These are phyloP conservation scores for Solanum medicagineum DNA, from an alignment of 257 asterid genomes.

Conservation along the genomic window DNA sequence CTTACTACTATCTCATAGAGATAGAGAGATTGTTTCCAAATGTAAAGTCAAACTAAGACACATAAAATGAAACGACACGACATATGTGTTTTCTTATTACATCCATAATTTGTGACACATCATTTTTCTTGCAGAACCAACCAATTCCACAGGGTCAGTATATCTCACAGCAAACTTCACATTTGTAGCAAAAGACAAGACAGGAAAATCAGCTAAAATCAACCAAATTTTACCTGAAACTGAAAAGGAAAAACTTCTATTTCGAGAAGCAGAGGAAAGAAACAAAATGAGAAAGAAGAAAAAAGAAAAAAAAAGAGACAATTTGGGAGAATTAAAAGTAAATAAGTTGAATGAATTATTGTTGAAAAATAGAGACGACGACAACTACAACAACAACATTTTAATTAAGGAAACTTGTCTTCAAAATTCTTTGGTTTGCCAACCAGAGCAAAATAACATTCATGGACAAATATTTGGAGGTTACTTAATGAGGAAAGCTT, in stretches of 20 bases:
- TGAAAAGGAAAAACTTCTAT: slow-evolving; percentile 47
- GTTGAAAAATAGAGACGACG: slow-evolving; percentile 59
- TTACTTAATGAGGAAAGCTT: slow-evolving; percentile 81
- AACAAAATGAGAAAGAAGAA: slow-evolving; percentile 53
- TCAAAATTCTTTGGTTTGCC: slow-evolving; percentile 77
- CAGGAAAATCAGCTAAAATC: slow-evolving; percentile 66
- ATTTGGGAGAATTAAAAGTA: slow-evolving; percentile 20
- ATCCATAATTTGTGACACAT: background rate
- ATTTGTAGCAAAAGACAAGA: slow-evolving; percentile 75
- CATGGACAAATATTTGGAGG: slow-evolving; percentile 96
- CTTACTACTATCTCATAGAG: no score
- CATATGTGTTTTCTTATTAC: no score
- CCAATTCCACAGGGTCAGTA: slow-evolving; percentile 22
- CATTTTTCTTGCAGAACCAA: slow-evolving; percentile 20
- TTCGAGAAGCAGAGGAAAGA: slow-evolving; percentile 71
- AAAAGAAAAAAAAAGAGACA: slow-evolving; percentile 37
- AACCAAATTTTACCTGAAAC: slow-evolving; percentile 68
- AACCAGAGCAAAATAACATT: slow-evolving; percentile 83
- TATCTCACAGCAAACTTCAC: slow-evolving; percentile 93
- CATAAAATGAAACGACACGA: no score
- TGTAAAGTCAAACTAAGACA: no score
- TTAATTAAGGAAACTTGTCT: slow-evolving; percentile 70
- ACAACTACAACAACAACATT: slow-evolving; percentile 54
- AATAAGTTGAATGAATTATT: slow-evolving; percentile 33
- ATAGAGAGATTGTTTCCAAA: no score